phyloP scores from a whole-genome alignment of 163 green algal genomes.

The Scenedesmus sp. region DNA sequence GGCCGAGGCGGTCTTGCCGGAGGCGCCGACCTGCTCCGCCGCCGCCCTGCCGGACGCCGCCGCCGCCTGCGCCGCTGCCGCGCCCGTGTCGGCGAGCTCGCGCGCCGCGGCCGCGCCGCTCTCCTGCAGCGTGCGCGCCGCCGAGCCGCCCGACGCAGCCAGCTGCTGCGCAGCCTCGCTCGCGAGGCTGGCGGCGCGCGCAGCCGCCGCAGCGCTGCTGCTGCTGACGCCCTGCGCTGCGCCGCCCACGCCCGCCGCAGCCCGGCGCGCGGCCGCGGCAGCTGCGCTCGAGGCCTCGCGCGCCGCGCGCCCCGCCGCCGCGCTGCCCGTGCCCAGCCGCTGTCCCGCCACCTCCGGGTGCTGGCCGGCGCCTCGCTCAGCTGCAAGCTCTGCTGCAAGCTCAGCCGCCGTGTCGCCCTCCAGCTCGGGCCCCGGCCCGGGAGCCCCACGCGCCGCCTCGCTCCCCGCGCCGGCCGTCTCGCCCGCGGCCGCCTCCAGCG shows the following conservation, averaged over 20 bases:
- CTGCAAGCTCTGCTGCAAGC: not conserved
- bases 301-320: not conserved
- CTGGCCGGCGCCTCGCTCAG: not conserved
- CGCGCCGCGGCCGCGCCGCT: no score
- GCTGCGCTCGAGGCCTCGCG: no score
- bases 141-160: not conserved
- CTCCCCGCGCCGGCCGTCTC: not conserved
- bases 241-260: not conserved
- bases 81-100: no score
- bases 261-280: not conserved
- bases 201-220: not conserved
- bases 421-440: no score
- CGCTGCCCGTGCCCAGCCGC: not conserved
- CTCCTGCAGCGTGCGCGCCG: no score
- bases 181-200: not conserved
- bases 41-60: no score
- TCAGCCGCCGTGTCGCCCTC: not conserved
- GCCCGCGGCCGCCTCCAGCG: constrained; percentile 17
- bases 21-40: no score
- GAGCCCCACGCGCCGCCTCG: no score
- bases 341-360: not conserved
- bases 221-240: constrained; percentile 2
- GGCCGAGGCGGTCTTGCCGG: no score
- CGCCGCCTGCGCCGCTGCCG: no score
- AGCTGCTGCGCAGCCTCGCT: constrained; percentile 2